A percentile compares a stretch with the other conserved stretches of the same genome.
Evolutionary conservation across 1,284 basidiomycete genomes (phyloP).

Genomic region (Flammula alnicola): DNA sequence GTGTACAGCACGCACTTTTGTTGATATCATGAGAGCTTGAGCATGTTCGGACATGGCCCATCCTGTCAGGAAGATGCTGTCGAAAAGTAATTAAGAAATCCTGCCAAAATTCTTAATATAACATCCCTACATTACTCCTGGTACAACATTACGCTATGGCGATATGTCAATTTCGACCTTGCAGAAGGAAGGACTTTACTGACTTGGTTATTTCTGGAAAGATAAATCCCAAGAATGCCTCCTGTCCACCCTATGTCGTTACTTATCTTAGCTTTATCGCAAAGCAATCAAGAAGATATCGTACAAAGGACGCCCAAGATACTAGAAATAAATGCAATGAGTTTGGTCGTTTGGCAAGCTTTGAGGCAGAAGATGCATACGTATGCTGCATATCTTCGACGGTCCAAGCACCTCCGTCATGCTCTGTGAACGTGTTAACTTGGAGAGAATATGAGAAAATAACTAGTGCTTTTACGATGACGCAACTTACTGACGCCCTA

Average conservation of each 20-base stretch:
- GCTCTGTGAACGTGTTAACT: conserved; percentile 95
- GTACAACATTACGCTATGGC: conserved; percentile 77
- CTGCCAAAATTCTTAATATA: not conserved
- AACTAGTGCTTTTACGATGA: not conserved
- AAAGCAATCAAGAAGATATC: conserved; percentile 16
- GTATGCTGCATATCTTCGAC: conserved; percentile 97
- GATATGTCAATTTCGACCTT: conserved; percentile 2
- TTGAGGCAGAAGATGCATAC: conserved; percentile 41
- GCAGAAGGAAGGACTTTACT: conserved; percentile 11
- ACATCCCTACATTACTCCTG: conserved; percentile 73
- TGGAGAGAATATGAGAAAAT: not conserved
- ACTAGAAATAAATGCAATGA: conserved; percentile 33
- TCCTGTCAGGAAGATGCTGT: conserved; percentile 85
- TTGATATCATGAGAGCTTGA: conserved; percentile 85
- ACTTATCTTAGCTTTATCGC: conserved; percentile 10
- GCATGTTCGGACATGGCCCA: conserved; percentile 95
- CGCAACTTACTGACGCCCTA: conserved; percentile 61
- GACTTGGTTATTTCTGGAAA: conserved; percentile 81
- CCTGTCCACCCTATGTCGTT: conserved; percentile 89
- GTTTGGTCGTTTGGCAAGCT: conserved; percentile 5
- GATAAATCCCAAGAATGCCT: conserved; percentile 86
- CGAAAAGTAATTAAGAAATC: not conserved
- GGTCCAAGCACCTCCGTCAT: conserved; percentile 81
- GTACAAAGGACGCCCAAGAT: conserved; percentile 67
- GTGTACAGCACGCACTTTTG: conserved; percentile 71